Evolutionary conservation across 352 stramenopile species (phyloP), one percentile per base, ranked within the genome.

Genomic region (Globisporangium recalcitrans): DNA sequence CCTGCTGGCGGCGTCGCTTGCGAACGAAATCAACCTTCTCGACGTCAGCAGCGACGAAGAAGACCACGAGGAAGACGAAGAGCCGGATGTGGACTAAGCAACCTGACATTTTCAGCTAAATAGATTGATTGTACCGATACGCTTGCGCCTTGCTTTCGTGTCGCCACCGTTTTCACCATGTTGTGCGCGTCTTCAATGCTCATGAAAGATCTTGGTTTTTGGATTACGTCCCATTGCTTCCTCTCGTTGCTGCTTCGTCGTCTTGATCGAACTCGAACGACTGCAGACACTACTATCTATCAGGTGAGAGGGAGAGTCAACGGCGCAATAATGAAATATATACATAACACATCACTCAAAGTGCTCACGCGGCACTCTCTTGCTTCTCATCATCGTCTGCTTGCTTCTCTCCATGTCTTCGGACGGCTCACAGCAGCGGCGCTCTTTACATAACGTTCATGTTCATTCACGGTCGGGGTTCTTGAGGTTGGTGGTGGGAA

Each of bases 21-120:
- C 80, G 19, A 76, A 77, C 55, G 85, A 93, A 62, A 91, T 91
- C 63, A 74, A 69, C 42, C 73, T 74, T 29, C 60, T 95, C 16
- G 85, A 95, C 47, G 85, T 95, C n/a, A 93, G 83, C 62, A 95
- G 83, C 31, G 83, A 93, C 58, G 85, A 91, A 69, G 82, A 95
- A 68, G 85, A 91, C 24, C 64, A 87, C 36, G 68, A 85, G 5
- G 73, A 83, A 21, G 69, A 74, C 11, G 65, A 65, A 34, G 65
- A 74, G 21, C 55, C 78, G 10, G 78, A 74, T 14, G 72, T 88
- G 27, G 75, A 88, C 62, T 86, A 82, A 69, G 22, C 16, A 19
- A 47, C n/a, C 14, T n/a, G 21, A 52, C 31, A 27, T 14, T 32
- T 24, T 3, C 21, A 53, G 27, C 47, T 60, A 36, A 61, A 61